Evolutionary conservation across 345 rosid species (phyloP).

Genomic region (Eucalyptus victrix): DNA sequence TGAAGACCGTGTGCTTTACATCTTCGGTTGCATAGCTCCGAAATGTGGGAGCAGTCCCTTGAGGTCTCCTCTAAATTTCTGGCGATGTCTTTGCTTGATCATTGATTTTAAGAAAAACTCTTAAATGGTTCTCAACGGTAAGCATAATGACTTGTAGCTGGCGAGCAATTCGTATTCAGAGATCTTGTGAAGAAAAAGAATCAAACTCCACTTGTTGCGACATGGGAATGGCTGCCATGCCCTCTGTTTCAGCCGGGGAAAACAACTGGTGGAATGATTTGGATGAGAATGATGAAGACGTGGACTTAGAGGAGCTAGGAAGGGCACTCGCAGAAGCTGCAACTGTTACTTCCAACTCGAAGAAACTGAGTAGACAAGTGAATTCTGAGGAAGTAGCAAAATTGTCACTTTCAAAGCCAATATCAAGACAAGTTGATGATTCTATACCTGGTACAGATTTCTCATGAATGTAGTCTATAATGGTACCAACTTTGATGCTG

Average conservation of each 20-base stretch:
- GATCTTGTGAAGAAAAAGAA: constrained; percentile 11
- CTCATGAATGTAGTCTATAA: not conserved
- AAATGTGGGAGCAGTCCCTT: constrained; percentile 44
- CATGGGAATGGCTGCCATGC: not conserved
- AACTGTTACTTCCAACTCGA: constrained; percentile 28
- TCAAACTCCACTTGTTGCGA: not conserved
- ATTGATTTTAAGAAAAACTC: not conserved
- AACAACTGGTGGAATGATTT: constrained; percentile 36
- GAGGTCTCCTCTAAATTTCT: constrained; percentile 28
- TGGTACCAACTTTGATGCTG: not conserved
- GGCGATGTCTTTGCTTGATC: not conserved
- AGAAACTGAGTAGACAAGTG: constrained; percentile 9
- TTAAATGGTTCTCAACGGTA: not conserved
- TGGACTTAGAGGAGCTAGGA: constrained; percentile 57
- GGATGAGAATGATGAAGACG: constrained; percentile 38
- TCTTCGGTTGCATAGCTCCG: constrained; percentile 48
- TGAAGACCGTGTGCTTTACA: constrained; percentile 62
- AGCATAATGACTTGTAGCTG: constrained; percentile 26
- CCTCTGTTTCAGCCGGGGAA: constrained; percentile 25
- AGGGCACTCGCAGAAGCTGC: constrained; percentile 53
- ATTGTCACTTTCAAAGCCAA: constrained; percentile 10
- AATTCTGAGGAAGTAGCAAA: constrained; percentile 11
- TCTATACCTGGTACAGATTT: not conserved
- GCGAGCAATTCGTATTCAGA: constrained; percentile 79
- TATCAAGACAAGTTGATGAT: not conserved